Percentiles rank a stretch among this genome's conserved stretches.
These are phyloP conservation scores for Tylopilus balloui DNA, from an alignment of 768 basidiomycete genomes.

Conservation along the genomic window DNA sequence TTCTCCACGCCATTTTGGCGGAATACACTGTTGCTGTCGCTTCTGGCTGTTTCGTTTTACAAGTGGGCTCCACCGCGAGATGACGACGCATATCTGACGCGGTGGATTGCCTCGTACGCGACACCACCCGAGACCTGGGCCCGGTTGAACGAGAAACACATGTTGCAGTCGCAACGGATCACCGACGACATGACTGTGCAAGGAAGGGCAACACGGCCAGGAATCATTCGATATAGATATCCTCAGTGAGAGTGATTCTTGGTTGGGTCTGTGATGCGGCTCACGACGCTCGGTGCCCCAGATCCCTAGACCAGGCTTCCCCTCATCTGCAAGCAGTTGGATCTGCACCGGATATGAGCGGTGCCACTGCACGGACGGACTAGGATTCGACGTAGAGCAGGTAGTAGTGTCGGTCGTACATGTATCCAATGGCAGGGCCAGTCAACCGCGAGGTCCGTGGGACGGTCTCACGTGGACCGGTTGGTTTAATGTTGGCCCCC, in stretches of 20 bases:
- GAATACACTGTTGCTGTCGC: slow-evolving; percentile 49
- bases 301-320: slow-evolving; percentile 55
- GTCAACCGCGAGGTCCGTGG: slow-evolving; percentile 12
- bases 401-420: neutral
- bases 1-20: slow-evolving; percentile 68
- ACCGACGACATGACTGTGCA: slow-evolving; percentile 39
- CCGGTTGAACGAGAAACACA: slow-evolving; percentile 52
- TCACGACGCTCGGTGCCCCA: slow-evolving; percentile 24
- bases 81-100: slow-evolving; percentile 61
- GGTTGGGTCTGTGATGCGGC: neutral
- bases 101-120: slow-evolving; percentile 57
- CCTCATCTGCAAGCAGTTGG: slow-evolving; percentile 61
- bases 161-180: slow-evolving; percentile 40
- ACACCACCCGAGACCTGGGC: slow-evolving; percentile 54
- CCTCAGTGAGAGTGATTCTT: slow-evolving; percentile 57
- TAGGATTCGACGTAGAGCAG: neutral
- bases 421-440: slow-evolving; percentile 1
- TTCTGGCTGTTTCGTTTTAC: slow-evolving; percentile 52
- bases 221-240: slow-evolving; percentile 60
- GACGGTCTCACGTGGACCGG: slow-evolving; percentile 22
- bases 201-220: slow-evolving; percentile 40
- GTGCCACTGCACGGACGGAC: slow-evolving; percentile 33
- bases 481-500: slow-evolving; percentile 2
- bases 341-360: slow-evolving; percentile 33
- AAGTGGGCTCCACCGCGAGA: slow-evolving; percentile 63